Base-by-base conservation (phyloP, 163 green algal genomes). In the Chloromonas sp. region DNA sequence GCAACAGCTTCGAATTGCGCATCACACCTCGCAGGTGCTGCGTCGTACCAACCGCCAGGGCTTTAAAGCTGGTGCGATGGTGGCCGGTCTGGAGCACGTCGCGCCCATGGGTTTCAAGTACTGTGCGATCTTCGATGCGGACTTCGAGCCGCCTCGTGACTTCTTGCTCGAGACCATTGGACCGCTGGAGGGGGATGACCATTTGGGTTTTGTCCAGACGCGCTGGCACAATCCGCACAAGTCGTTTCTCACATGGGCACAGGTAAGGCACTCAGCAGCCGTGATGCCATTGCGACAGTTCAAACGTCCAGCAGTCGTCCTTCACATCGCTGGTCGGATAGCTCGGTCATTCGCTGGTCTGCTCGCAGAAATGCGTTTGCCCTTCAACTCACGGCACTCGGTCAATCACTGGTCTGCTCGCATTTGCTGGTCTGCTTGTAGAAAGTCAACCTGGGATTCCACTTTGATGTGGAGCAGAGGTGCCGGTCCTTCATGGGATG, bases 31-130 rank as follows among this genome's bases (percentile, higher is more conserved):
- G 59, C 86, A 93, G 84, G 89, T 94, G 8, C 87, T 94, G 61
- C 91, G 91, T 8, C 84, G 94, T 14, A 86, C 90, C 83, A 95
- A 96, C 86, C 90, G 94, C 60, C 84, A 88, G 74, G 94, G 94
- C 77, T 97, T 92, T 88, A 97, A 97, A 85, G 93, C 93, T 3
- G 94, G 94, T 1, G 93, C 94, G 8, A 95, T 96, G 92, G 88
- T 94, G 60, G 92, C 96, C 66, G 94, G 90, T 14, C 91, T 95
- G 82, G 77, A 84, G 8, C 78, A 87, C 58, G 85, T 91, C 57
- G 86, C 88, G 70, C 82, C 70, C 58, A 61, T 82, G 11, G 14
- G 60, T 58, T 83, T 70, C 81, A 86, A 94, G 76, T 96, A 91
- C 79, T 89, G 90, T 58, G 93, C 93, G 61, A 93, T 97, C 61